These are phyloP conservation scores for Fusarium caatingaense DNA, from an alignment of 2,329 filamentous ascomycete genomes.

Conservation along the genomic window DNA sequence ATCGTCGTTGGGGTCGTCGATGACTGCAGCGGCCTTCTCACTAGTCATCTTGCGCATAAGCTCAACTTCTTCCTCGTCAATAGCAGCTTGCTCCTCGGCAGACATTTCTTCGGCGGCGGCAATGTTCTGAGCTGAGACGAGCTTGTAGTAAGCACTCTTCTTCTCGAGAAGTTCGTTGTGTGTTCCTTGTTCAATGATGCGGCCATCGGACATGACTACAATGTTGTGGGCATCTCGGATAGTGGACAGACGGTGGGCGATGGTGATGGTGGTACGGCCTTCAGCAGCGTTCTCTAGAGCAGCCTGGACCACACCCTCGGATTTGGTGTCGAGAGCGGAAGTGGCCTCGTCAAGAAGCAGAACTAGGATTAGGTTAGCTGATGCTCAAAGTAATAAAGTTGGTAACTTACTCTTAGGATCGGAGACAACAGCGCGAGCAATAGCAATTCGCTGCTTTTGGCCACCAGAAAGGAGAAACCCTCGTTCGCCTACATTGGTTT, in stretches of 20 bases:
- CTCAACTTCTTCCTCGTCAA: constrained; percentile 63
- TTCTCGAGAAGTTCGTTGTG: constrained; percentile 81
- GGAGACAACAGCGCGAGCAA: constrained; percentile 88
- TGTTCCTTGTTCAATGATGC: constrained; percentile 92
- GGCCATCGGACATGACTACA: constrained; percentile 86
- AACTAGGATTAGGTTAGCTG: constrained; percentile 56
- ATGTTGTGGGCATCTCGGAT: constrained; percentile 97
- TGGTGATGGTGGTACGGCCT: constrained; percentile 93
- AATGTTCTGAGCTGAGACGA: constrained; percentile 91
- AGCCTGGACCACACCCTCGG: constrained; percentile 92
- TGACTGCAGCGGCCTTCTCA: constrained; percentile 55
- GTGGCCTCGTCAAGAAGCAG: constrained; percentile 95
- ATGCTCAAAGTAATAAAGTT: not conserved
- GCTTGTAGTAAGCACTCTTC: constrained; percentile 80
- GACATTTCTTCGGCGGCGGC: constrained; percentile 67
- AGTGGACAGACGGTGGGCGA: constrained; percentile 94
- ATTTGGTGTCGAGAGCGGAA: constrained; percentile 91
- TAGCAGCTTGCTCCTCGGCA: constrained; percentile 61
- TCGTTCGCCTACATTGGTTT: constrained; percentile 94
- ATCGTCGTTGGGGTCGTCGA: constrained; percentile 70
- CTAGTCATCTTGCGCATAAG: constrained; percentile 62
- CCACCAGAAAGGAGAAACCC: constrained; percentile 93
- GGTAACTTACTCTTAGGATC: constrained; percentile 77
- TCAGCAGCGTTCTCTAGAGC: constrained; percentile 87
- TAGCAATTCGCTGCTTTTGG: constrained; percentile 96